Evolutionary conservation across 768 basidiomycete genomes (phyloP), one percentile per base, ranked within the genome.

Genomic region (Pleurotus eryngii): DNA sequence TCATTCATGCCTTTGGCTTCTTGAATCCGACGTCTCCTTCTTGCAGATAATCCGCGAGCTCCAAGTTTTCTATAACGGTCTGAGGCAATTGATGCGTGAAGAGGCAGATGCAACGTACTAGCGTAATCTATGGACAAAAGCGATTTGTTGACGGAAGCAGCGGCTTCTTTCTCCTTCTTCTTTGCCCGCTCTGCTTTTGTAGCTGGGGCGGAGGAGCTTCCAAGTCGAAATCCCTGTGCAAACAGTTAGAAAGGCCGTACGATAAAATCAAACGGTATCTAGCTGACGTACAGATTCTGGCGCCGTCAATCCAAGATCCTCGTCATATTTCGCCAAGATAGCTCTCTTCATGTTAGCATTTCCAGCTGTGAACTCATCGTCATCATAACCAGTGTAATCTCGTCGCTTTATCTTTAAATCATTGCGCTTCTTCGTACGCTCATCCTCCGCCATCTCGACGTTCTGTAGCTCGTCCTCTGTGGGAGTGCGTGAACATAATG

Each of bases 401-500:
- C 83, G 84, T 57, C 82, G 86, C 76, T 96, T 94, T 46, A 89
- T 92, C 73, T 97, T 96, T 49, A 90, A 73, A 45, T 95, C 91
- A 49, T 85, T 76, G 37, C 87, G 86, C 72, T 92, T 88, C 66
- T 90, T 83, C 14, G 81, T 82, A 18, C 83, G 83, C 63, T 95
- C 94, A 50, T 83, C 85, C 68, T 97, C 95, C 0, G 92, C 94
- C 81, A 98, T 84, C 65, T 97, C 93, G 55, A 97, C 79, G 63
- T 99, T 98, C 74, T 97, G 91, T 12, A 99, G 81, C 72, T 96
- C 97, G 71, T 99, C 97, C 88, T 99, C 97, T 96, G 67, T n/a
- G 24, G 26, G 3, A 35, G 15, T 53, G 62, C 9, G 56, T 43
- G 24, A 30, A 15, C 20, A 38, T 3, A 20, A n/a, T 26, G 24